phyloP scores from a whole-genome alignment of 495 filamentous ascomycete species.

The Evansstolkia leycettana region DNA sequence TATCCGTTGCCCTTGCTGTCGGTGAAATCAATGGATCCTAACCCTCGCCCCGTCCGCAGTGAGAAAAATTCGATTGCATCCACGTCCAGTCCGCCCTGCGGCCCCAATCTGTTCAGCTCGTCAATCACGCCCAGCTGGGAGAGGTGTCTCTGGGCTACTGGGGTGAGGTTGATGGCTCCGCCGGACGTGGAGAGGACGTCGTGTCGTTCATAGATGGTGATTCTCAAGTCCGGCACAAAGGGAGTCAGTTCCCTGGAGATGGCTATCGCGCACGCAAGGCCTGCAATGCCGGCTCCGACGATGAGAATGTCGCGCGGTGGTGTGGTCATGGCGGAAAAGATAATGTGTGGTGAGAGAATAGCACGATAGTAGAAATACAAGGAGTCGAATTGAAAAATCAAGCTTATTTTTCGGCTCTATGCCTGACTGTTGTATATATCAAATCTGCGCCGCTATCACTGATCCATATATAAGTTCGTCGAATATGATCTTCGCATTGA shows the following conservation, averaged over 20 bases:
- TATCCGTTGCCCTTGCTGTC: conserved; percentile 25
- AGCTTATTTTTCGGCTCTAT: too few species aligned
- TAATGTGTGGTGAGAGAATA: too few species aligned
- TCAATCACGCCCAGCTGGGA: conserved; percentile 41
- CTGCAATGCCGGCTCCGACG: conserved; percentile 45
- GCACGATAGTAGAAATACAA: too few species aligned
- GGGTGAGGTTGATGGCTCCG: conserved; percentile 51
- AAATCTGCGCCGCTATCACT: too few species aligned
- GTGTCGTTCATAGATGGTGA: conserved; percentile 46
- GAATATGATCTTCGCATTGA: too few species aligned
- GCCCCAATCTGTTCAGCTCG: conserved; percentile 28
- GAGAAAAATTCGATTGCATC: conserved; percentile 41
- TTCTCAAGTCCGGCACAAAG: conserved; percentile 28
- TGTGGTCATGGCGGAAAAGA: background rate
- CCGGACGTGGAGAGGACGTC: conserved; percentile 43
- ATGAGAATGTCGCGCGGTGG: conserved; percentile 28
- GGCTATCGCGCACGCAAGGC: conserved; percentile 40
- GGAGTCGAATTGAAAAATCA: too few species aligned
- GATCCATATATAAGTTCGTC: too few species aligned
- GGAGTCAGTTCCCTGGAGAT: conserved; percentile 35
- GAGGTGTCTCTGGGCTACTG: conserved; percentile 46
- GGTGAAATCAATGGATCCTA: conserved; percentile 32
- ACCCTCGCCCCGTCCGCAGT: conserved; percentile 32
- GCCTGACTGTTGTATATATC: too few species aligned
- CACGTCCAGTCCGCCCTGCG: conserved; percentile 33